Conservation (phyloP, 2,329 filamentous ascomycete species). For the Neonectria magnoliae region DNA sequence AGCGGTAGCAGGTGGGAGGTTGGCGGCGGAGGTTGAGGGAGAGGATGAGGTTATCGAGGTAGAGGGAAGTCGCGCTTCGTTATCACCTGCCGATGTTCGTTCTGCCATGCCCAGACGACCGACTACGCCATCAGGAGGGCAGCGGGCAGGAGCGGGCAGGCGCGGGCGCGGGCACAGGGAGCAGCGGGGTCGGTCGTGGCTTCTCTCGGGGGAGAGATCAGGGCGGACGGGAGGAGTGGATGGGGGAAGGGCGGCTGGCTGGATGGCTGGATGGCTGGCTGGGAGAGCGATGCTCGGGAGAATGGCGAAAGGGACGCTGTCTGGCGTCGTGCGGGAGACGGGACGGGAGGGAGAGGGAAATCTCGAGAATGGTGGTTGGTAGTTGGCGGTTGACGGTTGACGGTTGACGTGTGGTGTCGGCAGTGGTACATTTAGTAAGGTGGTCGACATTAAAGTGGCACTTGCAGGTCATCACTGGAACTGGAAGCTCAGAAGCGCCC, state of each 20-base stretch:
- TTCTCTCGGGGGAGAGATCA: slow-evolving; percentile 33
- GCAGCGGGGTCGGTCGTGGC: slow-evolving; percentile 36
- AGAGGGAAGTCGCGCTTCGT: slow-evolving; percentile 64
- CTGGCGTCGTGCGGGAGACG: slow-evolving; percentile 29
- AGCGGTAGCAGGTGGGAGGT: slow-evolving; percentile 25
- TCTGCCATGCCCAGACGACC: slow-evolving; percentile 69
- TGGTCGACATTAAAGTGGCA: not conserved
- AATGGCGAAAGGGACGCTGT: slow-evolving; percentile 26
- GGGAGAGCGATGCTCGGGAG: slow-evolving; percentile 9
- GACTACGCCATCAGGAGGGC: slow-evolving; percentile 69
- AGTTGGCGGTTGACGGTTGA: slow-evolving; percentile 29
- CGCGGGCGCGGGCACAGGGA: slow-evolving; percentile 27
- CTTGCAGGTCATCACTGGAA: slow-evolving; percentile 3
- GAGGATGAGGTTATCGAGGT: slow-evolving; percentile 48
- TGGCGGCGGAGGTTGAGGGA: slow-evolving; percentile 29
- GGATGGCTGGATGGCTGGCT: slow-evolving; percentile 6
- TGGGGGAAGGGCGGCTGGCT: slow-evolving; percentile 1
- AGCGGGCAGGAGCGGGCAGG: slow-evolving; percentile 46
- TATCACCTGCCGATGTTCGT: slow-evolving; percentile 66
- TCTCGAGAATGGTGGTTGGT: slow-evolving; percentile 28
- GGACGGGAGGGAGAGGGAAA: slow-evolving; percentile 17
- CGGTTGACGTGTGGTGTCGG: slow-evolving; percentile 37
- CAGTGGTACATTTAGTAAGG: not conserved
- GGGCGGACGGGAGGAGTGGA: slow-evolving; percentile 22
- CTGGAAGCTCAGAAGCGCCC: no score